These are phyloP conservation scores for Wickerhamiella galacta DNA, from an alignment of 805 yeast genomes.

Conservation along the genomic window DNA sequence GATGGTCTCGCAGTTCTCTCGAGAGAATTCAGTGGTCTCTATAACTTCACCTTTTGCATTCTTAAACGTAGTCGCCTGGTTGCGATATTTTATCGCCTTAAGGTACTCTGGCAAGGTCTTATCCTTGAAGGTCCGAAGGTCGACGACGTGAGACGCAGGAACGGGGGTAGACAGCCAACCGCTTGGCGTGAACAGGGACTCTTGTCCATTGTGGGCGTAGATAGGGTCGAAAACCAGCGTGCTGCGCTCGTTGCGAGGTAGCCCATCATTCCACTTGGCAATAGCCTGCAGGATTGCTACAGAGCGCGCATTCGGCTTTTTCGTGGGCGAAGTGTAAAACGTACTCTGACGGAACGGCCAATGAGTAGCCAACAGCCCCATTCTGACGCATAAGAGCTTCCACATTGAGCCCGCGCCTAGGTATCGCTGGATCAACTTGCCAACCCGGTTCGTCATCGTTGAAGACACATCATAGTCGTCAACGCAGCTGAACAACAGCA, in stretches of 20 bases:
- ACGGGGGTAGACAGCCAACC: constrained; percentile 25
- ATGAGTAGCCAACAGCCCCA: constrained; percentile 29
- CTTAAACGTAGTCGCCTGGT: constrained; percentile 23
- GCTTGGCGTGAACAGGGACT: constrained; percentile 22
- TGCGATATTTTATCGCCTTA: constrained; percentile 27
- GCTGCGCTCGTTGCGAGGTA: constrained; percentile 19
- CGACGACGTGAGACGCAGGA: constrained; percentile 28
- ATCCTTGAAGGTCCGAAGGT: constrained; percentile 24
- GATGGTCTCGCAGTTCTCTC: constrained; percentile 20
- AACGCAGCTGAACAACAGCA: constrained; percentile 25
- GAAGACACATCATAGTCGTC: constrained; percentile 26
- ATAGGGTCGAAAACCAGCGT: constrained; percentile 26
- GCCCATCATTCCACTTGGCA: constrained; percentile 22
- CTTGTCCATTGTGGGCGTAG: constrained; percentile 22
- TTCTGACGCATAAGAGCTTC: constrained; percentile 23
- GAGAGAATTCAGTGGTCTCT: constrained; percentile 22
- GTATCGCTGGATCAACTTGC: constrained; percentile 13
- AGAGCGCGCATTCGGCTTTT: constrained; percentile 26
- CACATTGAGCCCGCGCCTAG: constrained; percentile 22
- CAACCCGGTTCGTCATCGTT: constrained; percentile 20
- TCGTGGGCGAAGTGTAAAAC: constrained; percentile 25
- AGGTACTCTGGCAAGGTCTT: constrained; percentile 23
- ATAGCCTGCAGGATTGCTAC: constrained; percentile 27
- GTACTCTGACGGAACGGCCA: constrained; percentile 31
- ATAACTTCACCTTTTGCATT: constrained; percentile 24